Evolutionary conservation across 2,329 filamentous ascomycete genomes (phyloP).

Genomic region (Pseudogymnoascus destructans): DNA sequence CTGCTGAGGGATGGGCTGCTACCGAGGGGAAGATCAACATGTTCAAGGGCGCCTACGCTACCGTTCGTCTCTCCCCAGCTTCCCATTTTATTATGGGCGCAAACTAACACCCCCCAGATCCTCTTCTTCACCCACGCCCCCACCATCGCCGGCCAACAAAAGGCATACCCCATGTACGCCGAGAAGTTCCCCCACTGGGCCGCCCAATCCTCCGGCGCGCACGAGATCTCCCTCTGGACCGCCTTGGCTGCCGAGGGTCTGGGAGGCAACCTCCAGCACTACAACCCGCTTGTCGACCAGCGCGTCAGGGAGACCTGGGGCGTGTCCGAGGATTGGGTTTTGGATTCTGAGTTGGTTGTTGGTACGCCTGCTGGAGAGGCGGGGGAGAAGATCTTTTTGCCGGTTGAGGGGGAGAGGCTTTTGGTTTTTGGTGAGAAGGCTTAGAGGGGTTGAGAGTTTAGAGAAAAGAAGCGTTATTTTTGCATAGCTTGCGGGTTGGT

Average conservation of each 20-base stretch:
- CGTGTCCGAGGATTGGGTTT: constrained; percentile 58
- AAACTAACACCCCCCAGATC: constrained; percentile 32
- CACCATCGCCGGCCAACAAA: constrained; percentile 51
- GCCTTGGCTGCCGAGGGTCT: constrained; percentile 73
- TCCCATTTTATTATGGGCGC: no score
- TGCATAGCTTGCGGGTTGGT: not conserved
- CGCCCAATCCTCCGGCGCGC: constrained; percentile 66
- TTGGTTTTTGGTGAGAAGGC: constrained; percentile 42
- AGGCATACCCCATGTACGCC: constrained; percentile 58
- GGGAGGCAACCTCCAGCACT: constrained; percentile 84
- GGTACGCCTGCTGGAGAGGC: constrained; percentile 45
- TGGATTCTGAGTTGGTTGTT: constrained; percentile 78
- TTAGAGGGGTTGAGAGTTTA: not conserved
- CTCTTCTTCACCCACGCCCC: constrained; percentile 77
- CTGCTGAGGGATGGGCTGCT: constrained; percentile 28
- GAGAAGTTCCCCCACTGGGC: constrained; percentile 71
- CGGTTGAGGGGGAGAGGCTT: constrained; percentile 48
- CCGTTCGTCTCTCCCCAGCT: constrained; percentile 38
- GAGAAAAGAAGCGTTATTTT: not conserved
- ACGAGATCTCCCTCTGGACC: constrained; percentile 70
- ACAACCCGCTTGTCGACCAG: constrained; percentile 73
- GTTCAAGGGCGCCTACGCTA: constrained; percentile 64
- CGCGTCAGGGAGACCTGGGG: constrained; percentile 56
- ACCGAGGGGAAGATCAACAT: constrained; percentile 26
- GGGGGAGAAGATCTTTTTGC: constrained; percentile 49